Conservation (phyloP, 148 eudicot genomes). For the Gaultheria prostrata region DNA sequence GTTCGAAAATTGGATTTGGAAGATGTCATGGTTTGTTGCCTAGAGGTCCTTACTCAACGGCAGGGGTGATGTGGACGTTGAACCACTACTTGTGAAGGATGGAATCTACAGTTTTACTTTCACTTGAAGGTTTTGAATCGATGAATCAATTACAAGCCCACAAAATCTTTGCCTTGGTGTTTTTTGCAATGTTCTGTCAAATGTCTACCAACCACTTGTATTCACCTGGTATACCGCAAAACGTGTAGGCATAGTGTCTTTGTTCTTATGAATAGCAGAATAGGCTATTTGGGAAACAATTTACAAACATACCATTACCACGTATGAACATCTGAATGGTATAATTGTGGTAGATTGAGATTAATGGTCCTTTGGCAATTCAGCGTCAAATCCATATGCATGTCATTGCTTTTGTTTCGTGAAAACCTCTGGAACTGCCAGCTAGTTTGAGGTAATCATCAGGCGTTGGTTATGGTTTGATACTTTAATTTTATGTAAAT, state of each 20-base stretch:
- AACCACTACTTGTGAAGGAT: neutral
- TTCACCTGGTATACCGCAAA: neutral
- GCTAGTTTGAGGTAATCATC: slow-evolving; percentile 3
- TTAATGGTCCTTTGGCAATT: neutral
- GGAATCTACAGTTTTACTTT: neutral
- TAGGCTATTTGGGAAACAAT: neutral
- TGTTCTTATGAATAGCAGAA: slow-evolving; percentile 1
- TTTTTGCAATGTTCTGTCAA: neutral
- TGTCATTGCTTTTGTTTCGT: neutral
- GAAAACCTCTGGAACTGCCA: neutral
- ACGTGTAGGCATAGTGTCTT: neutral
- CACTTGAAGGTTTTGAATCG: neutral
- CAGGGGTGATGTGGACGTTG: neutral
- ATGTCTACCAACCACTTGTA: neutral
- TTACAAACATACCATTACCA: neutral
- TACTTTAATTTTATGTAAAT: neutral
- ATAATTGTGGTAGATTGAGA: neutral
- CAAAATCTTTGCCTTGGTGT: no score
- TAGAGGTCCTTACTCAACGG: neutral
- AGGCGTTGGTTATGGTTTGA: neutral
- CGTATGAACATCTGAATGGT: neutral
- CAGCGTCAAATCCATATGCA: neutral
- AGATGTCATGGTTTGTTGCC: neutral
- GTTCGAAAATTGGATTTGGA: neutral
- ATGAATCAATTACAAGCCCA: neutral